Percentiles rank a stretch among this genome's conserved stretches.
Evolutionary conservation across 768 basidiomycete species (phyloP).

Genomic region (Roridomyces roridus): DNA sequence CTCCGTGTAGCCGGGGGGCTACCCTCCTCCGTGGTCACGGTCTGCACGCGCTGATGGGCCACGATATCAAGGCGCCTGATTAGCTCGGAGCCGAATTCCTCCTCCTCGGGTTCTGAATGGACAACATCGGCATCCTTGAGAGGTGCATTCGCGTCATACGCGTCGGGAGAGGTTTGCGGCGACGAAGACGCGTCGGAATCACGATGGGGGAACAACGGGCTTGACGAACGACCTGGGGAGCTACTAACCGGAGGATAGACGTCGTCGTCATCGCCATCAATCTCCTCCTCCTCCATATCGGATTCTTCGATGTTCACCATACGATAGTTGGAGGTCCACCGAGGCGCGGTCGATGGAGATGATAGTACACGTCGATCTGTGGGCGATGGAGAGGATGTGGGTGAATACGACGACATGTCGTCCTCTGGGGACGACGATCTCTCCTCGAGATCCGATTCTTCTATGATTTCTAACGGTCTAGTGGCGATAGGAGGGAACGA

Average conservation of each 20-base stretch:
- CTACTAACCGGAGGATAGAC: conserved; percentile 19
- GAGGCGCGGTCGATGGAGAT: not conserved
- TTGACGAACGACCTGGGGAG: conserved; percentile 19
- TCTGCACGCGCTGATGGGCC: not conserved
- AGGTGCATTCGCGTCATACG: not conserved
- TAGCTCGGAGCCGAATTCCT: conserved; percentile 10
- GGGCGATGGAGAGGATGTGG: not conserved
- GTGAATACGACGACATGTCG: not conserved
- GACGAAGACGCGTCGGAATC: conserved; percentile 9
- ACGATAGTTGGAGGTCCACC: not conserved
- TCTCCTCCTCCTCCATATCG: conserved; percentile 18
- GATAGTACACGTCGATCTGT: not conserved
- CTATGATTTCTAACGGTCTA: not conserved
- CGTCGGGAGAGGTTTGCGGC: conserved; percentile 10
- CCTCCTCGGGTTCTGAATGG: not conserved
- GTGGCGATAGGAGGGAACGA: not conserved
- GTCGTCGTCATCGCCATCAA: conserved; percentile 9
- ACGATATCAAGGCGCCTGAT: conserved; percentile 1
- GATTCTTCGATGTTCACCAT: conserved; percentile 13
- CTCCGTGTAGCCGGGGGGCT: not conserved
- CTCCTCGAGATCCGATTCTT: conserved; percentile 6
- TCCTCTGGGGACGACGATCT: not conserved
- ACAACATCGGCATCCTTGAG: not conserved
- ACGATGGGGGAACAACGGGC: conserved; percentile 12
- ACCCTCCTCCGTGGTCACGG: not conserved